Evolutionary conservation across 148 eudicot genomes (phyloP), one percentile per base, ranked within the genome.

Genomic region (Rhododendron williamsianum): DNA sequence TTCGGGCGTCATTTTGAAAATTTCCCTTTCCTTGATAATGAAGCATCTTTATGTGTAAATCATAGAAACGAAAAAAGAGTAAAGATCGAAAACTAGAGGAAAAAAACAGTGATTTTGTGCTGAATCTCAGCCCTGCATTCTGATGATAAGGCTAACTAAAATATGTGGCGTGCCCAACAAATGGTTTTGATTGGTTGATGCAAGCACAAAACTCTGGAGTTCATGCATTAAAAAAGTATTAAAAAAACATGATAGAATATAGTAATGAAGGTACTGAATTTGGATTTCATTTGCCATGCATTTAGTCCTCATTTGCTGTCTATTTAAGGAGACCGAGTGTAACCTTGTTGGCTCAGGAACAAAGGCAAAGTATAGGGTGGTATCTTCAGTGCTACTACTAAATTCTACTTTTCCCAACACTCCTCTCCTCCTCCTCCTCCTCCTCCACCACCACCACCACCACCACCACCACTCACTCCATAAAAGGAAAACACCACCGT

Each of bases 121-220:
- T 25, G 13, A n/a, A 87, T 81, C 84, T 13, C 38, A 74, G 78
- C 87, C 89, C 67, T 87, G 76, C 38, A 19, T 58, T 67, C 36
- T 80, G 82, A 35, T 9, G 43, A 51, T 87, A 86, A 85, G 79
- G 82, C 82, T 76, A 63, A 65, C 77, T 71, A 76, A 46, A 41
- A 72, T 72, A 77, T 60, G 35, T 60, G 35, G 83, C 52, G 46
- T 35, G 77, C 30, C 10, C 38, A 80, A 45, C 21, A 76, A 77
- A 48, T 48, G n/a, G 11, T 60, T 60, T 80, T 73, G 84, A 80
- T 87, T 83, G 71, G 38, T 52, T 78, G 82, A 71, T 9, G 19
- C 4, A 54, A 43, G 3, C 51, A 60, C 84, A 12, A 4, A 81
- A 3, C 25, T 21, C 49, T 25, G 4, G 7, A 58, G 51, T 38